Evolutionary conservation across 1,284 basidiomycete species (phyloP).

Genomic region (Exsudoporus floridanus): DNA sequence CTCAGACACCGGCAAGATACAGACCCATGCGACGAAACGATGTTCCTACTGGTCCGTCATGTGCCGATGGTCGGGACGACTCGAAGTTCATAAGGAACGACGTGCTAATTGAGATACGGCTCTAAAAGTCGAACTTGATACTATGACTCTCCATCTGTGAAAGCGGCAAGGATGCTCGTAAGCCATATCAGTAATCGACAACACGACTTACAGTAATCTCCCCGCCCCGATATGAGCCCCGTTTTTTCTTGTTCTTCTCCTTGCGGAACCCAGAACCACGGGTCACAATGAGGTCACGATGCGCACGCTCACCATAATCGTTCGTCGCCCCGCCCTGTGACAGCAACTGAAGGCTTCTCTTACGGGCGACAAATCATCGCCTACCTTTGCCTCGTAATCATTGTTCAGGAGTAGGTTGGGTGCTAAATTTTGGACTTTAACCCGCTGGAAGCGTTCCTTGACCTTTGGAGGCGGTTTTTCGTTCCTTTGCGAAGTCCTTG

Average conservation of each 20-base stretch:
- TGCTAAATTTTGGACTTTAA: conserved; percentile 71
- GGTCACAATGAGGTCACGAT: conserved; percentile 87
- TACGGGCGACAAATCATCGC: conserved; percentile 22
- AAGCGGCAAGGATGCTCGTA: conserved; percentile 9
- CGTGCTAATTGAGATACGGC: background rate
- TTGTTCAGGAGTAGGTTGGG: conserved; percentile 74
- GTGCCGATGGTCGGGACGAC: background rate
- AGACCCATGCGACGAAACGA: background rate
- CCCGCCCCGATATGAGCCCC: conserved; percentile 88
- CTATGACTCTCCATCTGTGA: conserved; percentile 75
- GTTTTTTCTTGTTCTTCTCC: conserved; percentile 99
- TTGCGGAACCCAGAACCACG: conserved; percentile 94
- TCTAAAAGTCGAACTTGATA: conserved; percentile 72
- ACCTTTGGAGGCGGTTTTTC: conserved; percentile 42
- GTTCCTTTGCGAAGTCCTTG: conserved; percentile 20
- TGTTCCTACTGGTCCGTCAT: background rate
- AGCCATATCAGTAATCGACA: conserved; percentile 2
- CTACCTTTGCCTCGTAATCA: conserved; percentile 79
- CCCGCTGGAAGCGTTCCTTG: conserved; percentile 75
- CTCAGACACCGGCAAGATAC: background rate
- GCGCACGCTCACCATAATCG: conserved; percentile 89
- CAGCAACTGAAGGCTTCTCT: background rate
- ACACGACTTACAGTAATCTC: conserved; percentile 76
- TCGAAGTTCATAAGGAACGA: background rate
- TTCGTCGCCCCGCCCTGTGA: conserved; percentile 45